Base-by-base conservation (phyloP, 768 basidiomycete species). In the Dentipellis sp. region DNA sequence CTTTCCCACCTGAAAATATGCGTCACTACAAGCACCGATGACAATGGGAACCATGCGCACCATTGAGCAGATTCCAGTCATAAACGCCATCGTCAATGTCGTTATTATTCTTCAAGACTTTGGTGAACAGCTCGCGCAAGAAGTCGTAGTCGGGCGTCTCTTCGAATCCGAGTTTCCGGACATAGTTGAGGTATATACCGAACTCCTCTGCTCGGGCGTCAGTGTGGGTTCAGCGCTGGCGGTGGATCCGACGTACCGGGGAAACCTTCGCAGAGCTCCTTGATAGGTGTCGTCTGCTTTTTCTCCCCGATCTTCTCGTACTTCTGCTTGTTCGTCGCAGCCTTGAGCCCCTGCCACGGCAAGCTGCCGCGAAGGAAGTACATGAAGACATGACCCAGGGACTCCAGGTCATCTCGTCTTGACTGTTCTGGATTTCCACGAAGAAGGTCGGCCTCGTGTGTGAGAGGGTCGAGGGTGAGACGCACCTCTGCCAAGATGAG, bases 291-390 rank as follows among this genome's bases (percentile, higher is more conserved):
- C 12, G 89, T 90, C 75, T 98, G 97, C 79, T 93, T 99, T 86
- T 99, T 99, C 78, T 99, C 95, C 60, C 95, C 95, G 70, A 99
- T 99, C 79, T 98, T 99, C 78, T 99, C 95, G 75, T 99, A 99
- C 78, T 98, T 92, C 71, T 98, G 97, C 77, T 99, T 99, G 78
- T 99, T 98, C 52, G 94, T 99, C 29, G 97, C 97, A 36, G 97
- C 97, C 74, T 98, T 98, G 56, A 99, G 81, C 56, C 97, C 97
- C 68, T 99, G 97, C 97, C 97, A 99, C 21, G 97, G 97, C 53
- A 99, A 68, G 64, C 94, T 95, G 19, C 97, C 97, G 53, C 97
- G 83, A 52, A 98, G 72, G 74, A 99, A 98, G 76, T 99, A 99
- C 91, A 99, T 97, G 76, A 99, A 99, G 63, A 99, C 97, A 74